Percentiles rank a stretch among this genome's conserved stretches.
These are phyloP conservation scores for Globisporangium ultimum DNA, from an alignment of 352 stramenopile species.

Conservation along the genomic window DNA sequence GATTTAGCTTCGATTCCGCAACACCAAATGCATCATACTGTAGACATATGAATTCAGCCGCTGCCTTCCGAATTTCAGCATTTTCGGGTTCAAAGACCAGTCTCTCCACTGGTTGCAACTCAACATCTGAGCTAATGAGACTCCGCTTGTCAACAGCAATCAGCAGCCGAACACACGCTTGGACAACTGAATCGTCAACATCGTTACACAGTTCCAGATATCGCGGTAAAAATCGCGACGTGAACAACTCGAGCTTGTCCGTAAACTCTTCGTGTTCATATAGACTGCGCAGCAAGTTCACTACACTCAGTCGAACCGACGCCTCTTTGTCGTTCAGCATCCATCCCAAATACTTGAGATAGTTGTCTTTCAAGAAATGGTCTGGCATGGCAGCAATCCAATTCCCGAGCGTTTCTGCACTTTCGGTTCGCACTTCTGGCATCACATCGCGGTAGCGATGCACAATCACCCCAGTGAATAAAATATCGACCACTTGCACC, in stretches of 20 bases:
- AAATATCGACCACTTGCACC: constrained; percentile 50
- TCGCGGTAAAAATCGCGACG: constrained; percentile 64
- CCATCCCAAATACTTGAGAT: constrained; percentile 96
- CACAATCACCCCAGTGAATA: constrained; percentile 78
- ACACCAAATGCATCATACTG: constrained; percentile 88
- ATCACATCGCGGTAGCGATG: constrained; percentile 93
- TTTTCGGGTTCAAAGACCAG: constrained; percentile 79
- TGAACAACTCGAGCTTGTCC: constrained; percentile 78
- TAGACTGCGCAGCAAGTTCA: constrained; percentile 78
- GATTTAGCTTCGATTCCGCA: constrained; percentile 52
- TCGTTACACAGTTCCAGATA: constrained; percentile 84
- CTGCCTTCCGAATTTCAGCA: constrained; percentile 68
- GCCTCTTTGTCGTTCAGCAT: constrained; percentile 91
- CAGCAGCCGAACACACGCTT: constrained; percentile 64
- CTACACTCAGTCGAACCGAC: constrained; percentile 74
- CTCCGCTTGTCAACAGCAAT: constrained; percentile 80
- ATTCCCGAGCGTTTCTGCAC: constrained; percentile 72
- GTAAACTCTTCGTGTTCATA: constrained; percentile 77
- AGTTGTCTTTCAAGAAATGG: constrained; percentile 92
- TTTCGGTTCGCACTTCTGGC: constrained; percentile 84
- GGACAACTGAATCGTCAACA: constrained; percentile 68
- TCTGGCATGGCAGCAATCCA: constrained; percentile 87
- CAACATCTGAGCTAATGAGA: constrained; percentile 76
- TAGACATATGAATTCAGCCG: constrained; percentile 84
- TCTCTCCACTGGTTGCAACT: constrained; percentile 73